Evolutionary conservation across 2,329 filamentous ascomycete genomes (phyloP).

Genomic region (Verticillium klebahnii): DNA sequence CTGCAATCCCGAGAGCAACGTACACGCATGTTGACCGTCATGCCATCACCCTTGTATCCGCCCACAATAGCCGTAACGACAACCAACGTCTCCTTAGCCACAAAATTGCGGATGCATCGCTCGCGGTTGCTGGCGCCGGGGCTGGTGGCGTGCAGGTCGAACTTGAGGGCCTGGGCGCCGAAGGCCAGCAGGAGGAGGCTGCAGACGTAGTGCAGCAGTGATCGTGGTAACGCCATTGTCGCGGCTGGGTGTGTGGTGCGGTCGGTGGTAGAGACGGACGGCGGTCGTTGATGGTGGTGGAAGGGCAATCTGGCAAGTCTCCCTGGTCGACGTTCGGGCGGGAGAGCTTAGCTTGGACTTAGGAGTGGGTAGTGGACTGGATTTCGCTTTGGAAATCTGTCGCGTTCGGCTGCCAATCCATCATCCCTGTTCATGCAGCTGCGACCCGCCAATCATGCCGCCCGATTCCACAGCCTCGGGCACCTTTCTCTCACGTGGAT

Average conservation of each 20-base stretch:
- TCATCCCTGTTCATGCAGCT: not conserved
- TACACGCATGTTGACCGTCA: constrained; percentile 91
- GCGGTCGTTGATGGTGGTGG: not conserved
- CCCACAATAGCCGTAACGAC: constrained; percentile 88
- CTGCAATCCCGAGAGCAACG: constrained; percentile 21
- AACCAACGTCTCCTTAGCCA: constrained; percentile 84
- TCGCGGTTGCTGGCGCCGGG: constrained; percentile 63
- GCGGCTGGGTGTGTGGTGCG: not conserved
- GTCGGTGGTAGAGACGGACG: not conserved
- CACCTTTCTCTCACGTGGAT: not conserved
- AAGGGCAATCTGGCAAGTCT: not conserved
- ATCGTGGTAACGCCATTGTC: constrained; percentile 44
- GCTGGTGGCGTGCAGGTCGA: constrained; percentile 74
- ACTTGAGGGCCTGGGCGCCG: constrained; percentile 72
- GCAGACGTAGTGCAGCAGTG: constrained; percentile 54
- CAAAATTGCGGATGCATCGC: constrained; percentile 95
- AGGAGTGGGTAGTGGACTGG: not conserved
- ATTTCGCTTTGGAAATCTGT: constrained; percentile 15
- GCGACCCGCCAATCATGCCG: constrained; percentile 3
- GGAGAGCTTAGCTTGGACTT: not conserved
- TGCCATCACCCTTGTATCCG: constrained; percentile 86
- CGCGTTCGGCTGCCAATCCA: constrained; percentile 13
- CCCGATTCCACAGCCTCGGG: not conserved
- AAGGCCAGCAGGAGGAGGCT: constrained; percentile 52
- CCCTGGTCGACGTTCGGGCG: not conserved